Evolutionary conservation across 208 protist genomes (phyloP).

Genomic region (Acanthamoeba culbertsoni): DNA sequence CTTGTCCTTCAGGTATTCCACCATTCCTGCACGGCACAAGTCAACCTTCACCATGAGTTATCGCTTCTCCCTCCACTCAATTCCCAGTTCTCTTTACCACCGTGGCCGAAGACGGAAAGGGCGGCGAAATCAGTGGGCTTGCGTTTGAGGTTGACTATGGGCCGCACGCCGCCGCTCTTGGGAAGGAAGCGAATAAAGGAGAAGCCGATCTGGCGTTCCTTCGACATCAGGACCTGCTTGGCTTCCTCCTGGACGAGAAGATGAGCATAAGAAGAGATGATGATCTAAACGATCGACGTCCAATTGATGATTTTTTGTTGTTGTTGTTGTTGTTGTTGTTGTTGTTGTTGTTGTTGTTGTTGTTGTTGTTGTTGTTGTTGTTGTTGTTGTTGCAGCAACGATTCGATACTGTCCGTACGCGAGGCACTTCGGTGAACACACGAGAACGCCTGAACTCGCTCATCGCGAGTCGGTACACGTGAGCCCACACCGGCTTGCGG

Average conservation of each 20-base stretch:
- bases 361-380: neutral
- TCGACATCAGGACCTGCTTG: neutral
- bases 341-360: neutral
- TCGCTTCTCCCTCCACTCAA: too few species aligned
- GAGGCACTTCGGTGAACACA: constrained; percentile 7
- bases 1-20: neutral
- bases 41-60: too few species aligned
- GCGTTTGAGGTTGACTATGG: constrained; percentile 42
- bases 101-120: neutral
- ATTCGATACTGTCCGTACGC: neutral
- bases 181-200: constrained; percentile 56
- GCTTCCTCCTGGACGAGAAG: neutral
- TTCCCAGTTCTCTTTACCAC: neutral
- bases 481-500: constrained; percentile 57
- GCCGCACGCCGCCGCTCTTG: constrained; percentile 36
- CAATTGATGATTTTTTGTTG: too few species aligned
- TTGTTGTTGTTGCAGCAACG: neutral
- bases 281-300: neutral
- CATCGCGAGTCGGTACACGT: constrained; percentile 37
- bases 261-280: neutral
- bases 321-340: too few species aligned
- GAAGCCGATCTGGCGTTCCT: neutral
- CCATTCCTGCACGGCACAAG: neutral
- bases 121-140: constrained; percentile 12
- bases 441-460: neutral